These are phyloP conservation scores for Verticillium zaregamsianum DNA, from an alignment of 2,329 filamentous ascomycete genomes.

Conservation along the genomic window DNA sequence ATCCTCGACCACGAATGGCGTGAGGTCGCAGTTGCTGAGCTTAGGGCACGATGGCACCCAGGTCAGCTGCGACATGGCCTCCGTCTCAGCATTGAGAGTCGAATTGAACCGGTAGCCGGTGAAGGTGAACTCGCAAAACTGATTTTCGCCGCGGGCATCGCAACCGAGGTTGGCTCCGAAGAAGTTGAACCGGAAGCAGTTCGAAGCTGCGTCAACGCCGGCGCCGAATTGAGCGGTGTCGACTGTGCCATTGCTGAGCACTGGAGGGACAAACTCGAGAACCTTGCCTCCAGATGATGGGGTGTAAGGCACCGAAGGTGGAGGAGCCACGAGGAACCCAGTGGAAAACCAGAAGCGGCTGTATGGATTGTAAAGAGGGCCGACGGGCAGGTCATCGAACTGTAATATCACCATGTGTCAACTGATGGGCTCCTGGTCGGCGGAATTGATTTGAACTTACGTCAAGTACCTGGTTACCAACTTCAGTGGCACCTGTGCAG, in stretches of 20 bases:
- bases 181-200: conserved; percentile 36
- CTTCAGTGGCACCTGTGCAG: conserved; percentile 14
- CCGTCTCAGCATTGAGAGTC: conserved; percentile 23
- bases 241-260: conserved; percentile 22
- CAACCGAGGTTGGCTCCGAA: conserved; percentile 34
- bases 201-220: conserved; percentile 29
- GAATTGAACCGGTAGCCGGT: conserved; percentile 35
- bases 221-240: conserved; percentile 35
- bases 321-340: conserved; percentile 33
- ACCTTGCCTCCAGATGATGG: conserved; percentile 35
- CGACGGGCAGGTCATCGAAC: conserved; percentile 32
- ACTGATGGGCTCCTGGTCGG: neutral
- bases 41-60: conserved; percentile 34
- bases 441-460: conserved; percentile 20
- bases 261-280: conserved; percentile 33
- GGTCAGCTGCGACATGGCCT: conserved; percentile 22
- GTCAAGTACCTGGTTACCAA: conserved; percentile 33
- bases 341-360: conserved; percentile 37
- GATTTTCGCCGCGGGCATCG: conserved; percentile 26
- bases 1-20: conserved; percentile 28
- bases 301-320: conserved; percentile 25
- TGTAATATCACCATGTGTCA: conserved; percentile 18
- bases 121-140: conserved; percentile 36
- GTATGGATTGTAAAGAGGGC: conserved; percentile 34
- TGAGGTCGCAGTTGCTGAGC: conserved; percentile 30